Evolutionary conservation across 345 rosid genomes (phyloP).

Genomic region (Ricinus communis): DNA sequence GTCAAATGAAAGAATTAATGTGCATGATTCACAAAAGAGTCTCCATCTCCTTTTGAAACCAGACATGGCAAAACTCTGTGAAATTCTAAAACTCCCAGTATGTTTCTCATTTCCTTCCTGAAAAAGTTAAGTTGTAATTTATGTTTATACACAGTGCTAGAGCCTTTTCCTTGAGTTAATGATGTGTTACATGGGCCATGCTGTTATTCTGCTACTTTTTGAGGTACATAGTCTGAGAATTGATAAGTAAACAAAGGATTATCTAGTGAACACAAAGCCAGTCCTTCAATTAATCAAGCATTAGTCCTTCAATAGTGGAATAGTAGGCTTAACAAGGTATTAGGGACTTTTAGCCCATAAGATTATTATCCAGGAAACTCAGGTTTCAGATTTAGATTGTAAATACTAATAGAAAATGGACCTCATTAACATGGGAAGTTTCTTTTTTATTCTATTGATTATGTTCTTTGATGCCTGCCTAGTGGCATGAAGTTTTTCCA

Average conservation of each 20-base stretch:
- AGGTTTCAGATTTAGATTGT: background rate
- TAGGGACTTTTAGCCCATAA: background rate
- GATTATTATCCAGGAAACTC: background rate
- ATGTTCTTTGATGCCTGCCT: background rate
- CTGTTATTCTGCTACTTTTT: background rate
- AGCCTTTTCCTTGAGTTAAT: background rate
- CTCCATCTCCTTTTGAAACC: constrained; percentile 63
- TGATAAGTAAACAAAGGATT: background rate
- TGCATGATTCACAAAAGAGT: constrained; percentile 54
- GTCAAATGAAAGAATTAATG: constrained; percentile 32
- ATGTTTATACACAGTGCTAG: background rate
- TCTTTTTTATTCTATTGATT: background rate
- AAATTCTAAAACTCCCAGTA: constrained; percentile 63
- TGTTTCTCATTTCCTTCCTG: constrained; percentile 28
- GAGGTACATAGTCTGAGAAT: background rate
- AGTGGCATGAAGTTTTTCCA: background rate
- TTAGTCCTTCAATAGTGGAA: background rate
- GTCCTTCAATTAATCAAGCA: background rate
- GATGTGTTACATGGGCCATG: background rate
- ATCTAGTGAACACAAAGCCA: background rate
- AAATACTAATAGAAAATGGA: background rate
- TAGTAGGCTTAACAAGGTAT: background rate
- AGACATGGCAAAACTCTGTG: constrained; percentile 60
- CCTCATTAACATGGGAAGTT: background rate
- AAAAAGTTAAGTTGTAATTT: constrained; percentile 13